Percentiles rank a stretch among this genome's conserved stretches.
Evolutionary conservation across 1,284 basidiomycete species (phyloP).

Genomic region (Vanrija sp.): DNA sequence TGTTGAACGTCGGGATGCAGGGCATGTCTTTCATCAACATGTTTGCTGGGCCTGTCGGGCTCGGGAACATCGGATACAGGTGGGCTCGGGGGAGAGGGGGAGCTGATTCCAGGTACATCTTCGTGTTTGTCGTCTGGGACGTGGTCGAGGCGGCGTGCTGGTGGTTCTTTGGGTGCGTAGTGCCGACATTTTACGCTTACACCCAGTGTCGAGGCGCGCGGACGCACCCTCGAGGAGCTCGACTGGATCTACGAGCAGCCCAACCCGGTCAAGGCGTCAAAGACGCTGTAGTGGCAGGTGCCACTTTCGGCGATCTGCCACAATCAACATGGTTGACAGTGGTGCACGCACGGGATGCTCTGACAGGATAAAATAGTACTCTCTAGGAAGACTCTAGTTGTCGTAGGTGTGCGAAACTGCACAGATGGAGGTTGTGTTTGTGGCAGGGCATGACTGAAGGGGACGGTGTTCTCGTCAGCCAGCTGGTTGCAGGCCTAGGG

Average conservation of each 20-base stretch:
- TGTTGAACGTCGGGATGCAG: constrained; percentile 52
- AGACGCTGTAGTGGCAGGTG: constrained; percentile 1
- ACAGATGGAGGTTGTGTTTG: no score
- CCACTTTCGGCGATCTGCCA: no score
- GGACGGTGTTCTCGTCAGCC: no score
- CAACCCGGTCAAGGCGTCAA: constrained; percentile 46
- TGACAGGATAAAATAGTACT: no score
- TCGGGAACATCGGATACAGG: constrained; percentile 49
- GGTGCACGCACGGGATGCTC: no score
- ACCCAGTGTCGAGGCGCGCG: constrained; percentile 45
- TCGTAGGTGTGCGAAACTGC: no score
- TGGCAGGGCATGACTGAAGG: no score
- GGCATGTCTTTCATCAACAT: constrained; percentile 55
- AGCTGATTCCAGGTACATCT: constrained; percentile 24
- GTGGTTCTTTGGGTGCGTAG: constrained; percentile 37
- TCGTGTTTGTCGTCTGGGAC: constrained; percentile 44
- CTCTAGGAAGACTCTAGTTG: no score
- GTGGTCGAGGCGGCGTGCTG: constrained; percentile 40
- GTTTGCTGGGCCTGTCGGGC: constrained; percentile 49
- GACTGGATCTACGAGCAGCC: constrained; percentile 40
- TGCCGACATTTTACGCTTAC: neutral
- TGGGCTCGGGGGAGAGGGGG: neutral
- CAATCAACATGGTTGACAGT: no score
- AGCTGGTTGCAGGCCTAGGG: no score
- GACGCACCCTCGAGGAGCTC: constrained; percentile 44